These are phyloP conservation scores for Phytophthora pseudosyringae DNA, from an alignment of 352 stramenopile genomes.

Conservation along the genomic window DNA sequence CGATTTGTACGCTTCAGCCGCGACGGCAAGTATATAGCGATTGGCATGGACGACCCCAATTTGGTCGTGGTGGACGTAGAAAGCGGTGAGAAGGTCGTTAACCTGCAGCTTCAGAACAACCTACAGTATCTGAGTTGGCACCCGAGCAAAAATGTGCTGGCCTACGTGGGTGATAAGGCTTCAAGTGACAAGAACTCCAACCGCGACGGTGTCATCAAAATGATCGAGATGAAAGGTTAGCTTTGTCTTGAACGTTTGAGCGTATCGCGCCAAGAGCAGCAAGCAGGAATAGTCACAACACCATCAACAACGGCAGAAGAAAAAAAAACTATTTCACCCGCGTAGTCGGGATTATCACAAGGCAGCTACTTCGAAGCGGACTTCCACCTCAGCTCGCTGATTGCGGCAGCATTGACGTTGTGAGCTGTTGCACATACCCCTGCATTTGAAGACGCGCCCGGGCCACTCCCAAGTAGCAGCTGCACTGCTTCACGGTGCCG, in stretches of 20 bases:
- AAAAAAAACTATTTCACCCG: slow-evolving; percentile 20
- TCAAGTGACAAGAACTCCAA: slow-evolving; percentile 83
- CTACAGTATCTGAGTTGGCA: slow-evolving; percentile 87
- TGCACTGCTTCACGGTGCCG: slow-evolving; percentile 78
- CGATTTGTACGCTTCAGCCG: slow-evolving; percentile 81
- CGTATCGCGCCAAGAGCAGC: neutral
- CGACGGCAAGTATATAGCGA: slow-evolving; percentile 74
- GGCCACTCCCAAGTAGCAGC: slow-evolving; percentile 83
- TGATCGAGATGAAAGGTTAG: slow-evolving; percentile 75
- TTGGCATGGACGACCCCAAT: slow-evolving; percentile 79
- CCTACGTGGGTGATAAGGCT: slow-evolving; percentile 84
- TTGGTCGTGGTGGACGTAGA: slow-evolving; percentile 71
- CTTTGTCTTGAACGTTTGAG: slow-evolving; percentile 1
- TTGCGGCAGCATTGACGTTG: slow-evolving; percentile 29
- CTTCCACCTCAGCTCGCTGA: slow-evolving; percentile 10
- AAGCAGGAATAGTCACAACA: slow-evolving; percentile 11
- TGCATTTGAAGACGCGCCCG: slow-evolving; percentile 73
- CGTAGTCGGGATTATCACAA: neutral
- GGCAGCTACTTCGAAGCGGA: slow-evolving; percentile 1
- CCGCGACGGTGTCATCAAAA: slow-evolving; percentile 86
- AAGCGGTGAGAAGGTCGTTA: slow-evolving; percentile 63
- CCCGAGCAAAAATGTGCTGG: slow-evolving; percentile 79
- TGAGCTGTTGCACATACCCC: slow-evolving; percentile 59
- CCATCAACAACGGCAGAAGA: slow-evolving; percentile 5
- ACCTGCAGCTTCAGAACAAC: slow-evolving; percentile 70